These are phyloP conservation scores for Primulina eburnea DNA, from an alignment of 257 asterid species.

Conservation along the genomic window DNA sequence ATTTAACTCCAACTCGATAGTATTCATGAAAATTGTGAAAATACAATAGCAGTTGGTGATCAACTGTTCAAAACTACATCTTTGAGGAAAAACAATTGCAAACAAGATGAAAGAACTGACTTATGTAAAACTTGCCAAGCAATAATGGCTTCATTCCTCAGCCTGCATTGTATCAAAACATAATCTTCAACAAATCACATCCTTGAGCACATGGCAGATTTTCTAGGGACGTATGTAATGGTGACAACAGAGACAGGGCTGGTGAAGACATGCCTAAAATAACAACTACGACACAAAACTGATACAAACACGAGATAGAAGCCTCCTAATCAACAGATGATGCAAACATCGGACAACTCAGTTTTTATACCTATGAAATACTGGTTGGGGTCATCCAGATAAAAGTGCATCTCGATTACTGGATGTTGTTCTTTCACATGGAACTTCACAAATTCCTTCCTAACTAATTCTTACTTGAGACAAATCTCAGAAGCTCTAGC, in stretches of 20 bases:
- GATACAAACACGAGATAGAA: background rate
- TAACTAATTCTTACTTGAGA: background rate
- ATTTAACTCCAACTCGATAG: constrained; percentile 17
- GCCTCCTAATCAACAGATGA: background rate
- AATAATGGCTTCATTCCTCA: constrained; percentile 29
- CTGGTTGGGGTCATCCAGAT: background rate
- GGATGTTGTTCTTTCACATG: background rate
- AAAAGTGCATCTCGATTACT: background rate
- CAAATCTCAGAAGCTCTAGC: background rate
- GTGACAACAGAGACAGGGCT: background rate
- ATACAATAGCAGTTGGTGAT: constrained; percentile 23
- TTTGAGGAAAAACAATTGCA: constrained; percentile 22
- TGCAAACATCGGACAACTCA: background rate
- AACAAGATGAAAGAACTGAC: constrained; percentile 23
- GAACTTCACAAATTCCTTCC: constrained; percentile 2
- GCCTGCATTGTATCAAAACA: constrained; percentile 34
- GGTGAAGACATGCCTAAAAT: background rate
- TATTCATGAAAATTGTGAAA: constrained; percentile 24
- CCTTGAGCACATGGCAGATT: background rate
- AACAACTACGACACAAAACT: background rate
- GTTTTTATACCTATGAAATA: background rate
- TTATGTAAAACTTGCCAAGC: constrained; percentile 10
- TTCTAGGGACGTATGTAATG: background rate
- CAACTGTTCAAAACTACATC: constrained; percentile 23
- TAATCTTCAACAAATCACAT: background rate